Evolutionary conservation across 345 rosid species (phyloP).

Genomic region (Zanthoxylum bungeanum): DNA sequence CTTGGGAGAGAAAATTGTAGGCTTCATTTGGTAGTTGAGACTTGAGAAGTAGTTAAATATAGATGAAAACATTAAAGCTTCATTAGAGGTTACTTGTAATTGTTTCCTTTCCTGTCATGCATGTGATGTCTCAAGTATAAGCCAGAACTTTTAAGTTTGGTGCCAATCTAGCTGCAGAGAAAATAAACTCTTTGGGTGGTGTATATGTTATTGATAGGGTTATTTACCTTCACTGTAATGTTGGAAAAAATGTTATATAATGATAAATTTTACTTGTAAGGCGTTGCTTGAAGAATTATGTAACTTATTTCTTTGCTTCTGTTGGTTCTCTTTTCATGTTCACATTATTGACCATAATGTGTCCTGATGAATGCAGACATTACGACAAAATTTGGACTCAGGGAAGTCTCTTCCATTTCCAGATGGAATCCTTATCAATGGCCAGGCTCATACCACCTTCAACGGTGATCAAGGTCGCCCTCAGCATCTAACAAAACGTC

Average conservation of each 20-base stretch:
- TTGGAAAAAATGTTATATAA: not conserved
- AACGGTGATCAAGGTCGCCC: slow-evolving; percentile 58
- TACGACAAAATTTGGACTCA: slow-evolving; percentile 55
- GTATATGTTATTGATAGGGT: not conserved
- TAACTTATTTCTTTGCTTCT: not conserved
- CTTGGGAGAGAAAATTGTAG: not conserved
- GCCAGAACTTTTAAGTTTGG: not conserved
- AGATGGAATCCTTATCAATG: slow-evolving; percentile 63
- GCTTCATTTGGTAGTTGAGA: not conserved
- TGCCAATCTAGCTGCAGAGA: not conserved
- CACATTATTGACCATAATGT: not conserved
- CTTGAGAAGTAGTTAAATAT: not conserved
- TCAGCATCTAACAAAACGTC: not conserved
- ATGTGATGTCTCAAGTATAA: not conserved
- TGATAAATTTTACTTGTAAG: not conserved
- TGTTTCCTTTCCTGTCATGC: not conserved
- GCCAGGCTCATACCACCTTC: slow-evolving; percentile 47
- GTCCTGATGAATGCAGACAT: slow-evolving; percentile 32
- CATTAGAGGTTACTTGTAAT: not conserved
- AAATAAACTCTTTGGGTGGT: not conserved
- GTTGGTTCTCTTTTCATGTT: not conserved
- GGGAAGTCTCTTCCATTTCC: slow-evolving; percentile 68
- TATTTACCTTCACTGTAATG: not conserved
- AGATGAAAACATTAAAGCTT: not conserved
- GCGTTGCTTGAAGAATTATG: not conserved